phyloP scores from a whole-genome alignment of 2,329 filamentous ascomycete species.

The Microcyclospora pomicola region DNA sequence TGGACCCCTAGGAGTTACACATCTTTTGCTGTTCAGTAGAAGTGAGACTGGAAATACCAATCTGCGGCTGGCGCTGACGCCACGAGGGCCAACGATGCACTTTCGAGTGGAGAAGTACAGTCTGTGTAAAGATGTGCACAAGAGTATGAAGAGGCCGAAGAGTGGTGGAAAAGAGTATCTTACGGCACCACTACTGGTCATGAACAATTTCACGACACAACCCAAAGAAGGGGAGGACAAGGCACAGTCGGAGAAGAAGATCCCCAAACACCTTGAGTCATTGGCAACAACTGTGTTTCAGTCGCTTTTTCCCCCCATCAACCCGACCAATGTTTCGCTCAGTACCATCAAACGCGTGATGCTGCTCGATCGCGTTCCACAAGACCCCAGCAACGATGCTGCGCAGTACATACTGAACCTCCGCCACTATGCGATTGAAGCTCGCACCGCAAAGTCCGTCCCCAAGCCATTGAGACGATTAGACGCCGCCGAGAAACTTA shows the following conservation, averaged over 20 bases:
- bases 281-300: constrained; percentile 91
- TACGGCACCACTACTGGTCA: constrained; percentile 80
- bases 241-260: constrained; percentile 36
- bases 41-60: constrained; percentile 87
- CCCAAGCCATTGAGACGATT: constrained; percentile 73
- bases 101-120: constrained; percentile 94
- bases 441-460: constrained; percentile 61
- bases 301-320: constrained; percentile 89
- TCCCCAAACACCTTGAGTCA: constrained; percentile 89
- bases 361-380: constrained; percentile 67
- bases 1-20: constrained; percentile 81
- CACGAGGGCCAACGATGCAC: constrained; percentile 80
- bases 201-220: constrained; percentile 83
- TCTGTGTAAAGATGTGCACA: constrained; percentile 77
- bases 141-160: constrained; percentile 68
- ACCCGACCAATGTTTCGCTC: constrained; percentile 76
- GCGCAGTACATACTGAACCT: constrained; percentile 64
- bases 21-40: constrained; percentile 84
- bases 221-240: constrained; percentile 26
- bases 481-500: constrained; percentile 70
- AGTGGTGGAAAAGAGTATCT: constrained; percentile 69
- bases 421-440: constrained; percentile 90
- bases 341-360: constrained; percentile 87
- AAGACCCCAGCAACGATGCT: constrained; percentile 15
- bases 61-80: constrained; percentile 72